Percentiles rank a stretch among this genome's conserved stretches.
These are phyloP conservation scores for Backusella tarrabulga DNA, from an alignment of 192 early-diverging fungal species.

Conservation along the genomic window DNA sequence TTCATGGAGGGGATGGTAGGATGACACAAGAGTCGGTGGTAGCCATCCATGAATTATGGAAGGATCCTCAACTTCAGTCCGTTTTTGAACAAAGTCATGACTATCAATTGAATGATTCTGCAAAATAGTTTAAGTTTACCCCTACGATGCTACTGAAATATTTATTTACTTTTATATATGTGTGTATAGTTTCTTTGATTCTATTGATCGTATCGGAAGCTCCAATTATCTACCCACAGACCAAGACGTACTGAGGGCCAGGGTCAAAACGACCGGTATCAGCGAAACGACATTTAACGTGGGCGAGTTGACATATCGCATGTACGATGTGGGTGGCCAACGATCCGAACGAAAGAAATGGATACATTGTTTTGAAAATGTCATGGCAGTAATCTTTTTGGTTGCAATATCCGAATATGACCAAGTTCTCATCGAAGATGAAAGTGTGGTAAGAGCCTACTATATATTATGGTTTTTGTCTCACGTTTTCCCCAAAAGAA, in stretches of 20 bases:
- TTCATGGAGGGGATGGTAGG: constrained; percentile 81
- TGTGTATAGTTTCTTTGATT: constrained; percentile 79
- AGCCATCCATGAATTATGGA: constrained; percentile 83
- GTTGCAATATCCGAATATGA: constrained; percentile 95
- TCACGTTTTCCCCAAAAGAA: constrained; percentile 41
- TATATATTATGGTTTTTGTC: neutral
- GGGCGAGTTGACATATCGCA: constrained; percentile 88
- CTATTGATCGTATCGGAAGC: constrained; percentile 82
- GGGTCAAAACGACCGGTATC: constrained; percentile 96
- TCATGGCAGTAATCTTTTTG: constrained; percentile 92
- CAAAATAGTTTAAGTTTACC: constrained; percentile 66
- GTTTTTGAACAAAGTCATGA: constrained; percentile 79
- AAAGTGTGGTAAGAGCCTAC: constrained; percentile 65
- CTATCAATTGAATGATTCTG: constrained; percentile 95
- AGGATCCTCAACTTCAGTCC: constrained; percentile 75
- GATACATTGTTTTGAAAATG: constrained; percentile 98
- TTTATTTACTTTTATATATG: no score
- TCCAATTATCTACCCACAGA: constrained; percentile 83
- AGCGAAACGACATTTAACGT: constrained; percentile 90
- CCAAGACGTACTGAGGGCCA: constrained; percentile 92
- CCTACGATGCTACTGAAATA: no score
- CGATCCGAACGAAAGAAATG: constrained; percentile 97
- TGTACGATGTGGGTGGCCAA: constrained; percentile 98
- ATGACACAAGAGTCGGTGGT: constrained; percentile 71
- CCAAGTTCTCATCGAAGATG: constrained; percentile 93